Percentiles rank a stretch among this genome's conserved stretches.
Evolutionary conservation across 495 filamentous ascomycete genomes (phyloP).

Genomic region (Stereocaulon alpinum): DNA sequence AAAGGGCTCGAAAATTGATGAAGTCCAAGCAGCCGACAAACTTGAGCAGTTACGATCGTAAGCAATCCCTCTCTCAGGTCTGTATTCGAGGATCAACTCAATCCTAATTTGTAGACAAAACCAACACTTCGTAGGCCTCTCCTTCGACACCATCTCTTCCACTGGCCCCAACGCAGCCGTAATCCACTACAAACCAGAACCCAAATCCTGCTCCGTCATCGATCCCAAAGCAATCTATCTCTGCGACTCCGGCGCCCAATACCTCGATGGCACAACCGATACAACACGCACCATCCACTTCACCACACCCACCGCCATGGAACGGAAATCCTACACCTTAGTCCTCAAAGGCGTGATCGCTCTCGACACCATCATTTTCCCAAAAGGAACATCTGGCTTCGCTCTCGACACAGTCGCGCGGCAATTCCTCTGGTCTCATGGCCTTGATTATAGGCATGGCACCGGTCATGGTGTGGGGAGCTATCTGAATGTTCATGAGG

Average conservation of each 20-base stretch:
- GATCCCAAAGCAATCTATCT: constrained; percentile 86
- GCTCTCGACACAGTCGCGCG: constrained; percentile 82
- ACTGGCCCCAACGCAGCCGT: constrained; percentile 92
- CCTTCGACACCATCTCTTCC: constrained; percentile 93
- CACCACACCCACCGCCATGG: constrained; percentile 69
- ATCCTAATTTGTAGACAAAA: constrained; percentile 39
- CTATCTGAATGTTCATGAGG: constrained; percentile 92
- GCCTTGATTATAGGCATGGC: constrained; percentile 91
- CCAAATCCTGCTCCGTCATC: constrained; percentile 68
- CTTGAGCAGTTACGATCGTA: constrained; percentile 66
- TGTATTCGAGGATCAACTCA: neutral
- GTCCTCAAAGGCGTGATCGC: constrained; percentile 95
- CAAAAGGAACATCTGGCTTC: constrained; percentile 89
- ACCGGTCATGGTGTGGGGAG: constrained; percentile 96
- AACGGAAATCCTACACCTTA: constrained; percentile 86
- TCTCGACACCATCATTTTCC: constrained; percentile 78
- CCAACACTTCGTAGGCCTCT: constrained; percentile 78
- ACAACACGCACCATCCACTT: constrained; percentile 93
- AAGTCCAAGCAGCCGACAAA: constrained; percentile 85
- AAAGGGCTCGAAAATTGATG: constrained; percentile 67
- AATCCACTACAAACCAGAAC: constrained; percentile 94
- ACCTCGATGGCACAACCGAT: constrained; percentile 91
- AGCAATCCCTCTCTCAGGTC: constrained; percentile 4
- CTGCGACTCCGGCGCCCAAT: constrained; percentile 95
- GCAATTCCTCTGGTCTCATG: constrained; percentile 86